phyloP scores from a whole-genome alignment of 148 eudicot genomes.

The Chenopodium formosanum region DNA sequence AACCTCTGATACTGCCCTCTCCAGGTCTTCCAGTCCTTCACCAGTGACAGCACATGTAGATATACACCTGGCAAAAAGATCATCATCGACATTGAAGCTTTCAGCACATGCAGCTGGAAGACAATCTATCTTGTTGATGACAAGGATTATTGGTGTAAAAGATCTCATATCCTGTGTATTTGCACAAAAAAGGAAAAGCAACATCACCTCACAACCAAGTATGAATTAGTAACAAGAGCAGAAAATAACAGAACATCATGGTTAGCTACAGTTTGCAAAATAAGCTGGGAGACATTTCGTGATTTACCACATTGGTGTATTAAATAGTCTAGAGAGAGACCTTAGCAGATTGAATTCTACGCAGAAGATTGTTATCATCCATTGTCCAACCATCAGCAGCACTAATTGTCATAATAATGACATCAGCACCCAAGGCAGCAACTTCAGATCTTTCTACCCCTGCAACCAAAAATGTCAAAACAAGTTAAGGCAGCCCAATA shows the following conservation, averaged over 20 bases:
- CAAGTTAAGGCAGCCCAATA: not conserved
- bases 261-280: not conserved
- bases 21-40: slow-evolving; percentile 71
- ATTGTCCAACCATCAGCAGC: slow-evolving; percentile 91
- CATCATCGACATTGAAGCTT: slow-evolving; percentile 34
- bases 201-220: not conserved
- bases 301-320: not conserved
- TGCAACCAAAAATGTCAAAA: slow-evolving; percentile 26
- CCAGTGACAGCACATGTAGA: slow-evolving; percentile 88
- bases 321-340: slow-evolving; percentile 23
- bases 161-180: slow-evolving; percentile 47
- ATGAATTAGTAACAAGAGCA: not conserved
- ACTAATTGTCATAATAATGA: slow-evolving; percentile 73
- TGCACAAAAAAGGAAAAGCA: not conserved
- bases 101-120: slow-evolving; percentile 38
- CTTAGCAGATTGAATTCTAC: slow-evolving; percentile 67
- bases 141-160: slow-evolving; percentile 71
- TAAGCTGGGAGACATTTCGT: not conserved
- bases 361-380: slow-evolving; percentile 71
- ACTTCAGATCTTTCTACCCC: slow-evolving; percentile 97
- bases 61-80: slow-evolving; percentile 49
- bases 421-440: slow-evolving; percentile 82
- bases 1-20: slow-evolving; percentile 65
- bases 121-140: slow-evolving; percentile 86
- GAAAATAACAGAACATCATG: not conserved